A percentile compares a stretch with the other conserved stretches of the same genome.
Evolutionary conservation across 768 basidiomycete species (phyloP).

Genomic region (Rhizopogon vulgaris): DNA sequence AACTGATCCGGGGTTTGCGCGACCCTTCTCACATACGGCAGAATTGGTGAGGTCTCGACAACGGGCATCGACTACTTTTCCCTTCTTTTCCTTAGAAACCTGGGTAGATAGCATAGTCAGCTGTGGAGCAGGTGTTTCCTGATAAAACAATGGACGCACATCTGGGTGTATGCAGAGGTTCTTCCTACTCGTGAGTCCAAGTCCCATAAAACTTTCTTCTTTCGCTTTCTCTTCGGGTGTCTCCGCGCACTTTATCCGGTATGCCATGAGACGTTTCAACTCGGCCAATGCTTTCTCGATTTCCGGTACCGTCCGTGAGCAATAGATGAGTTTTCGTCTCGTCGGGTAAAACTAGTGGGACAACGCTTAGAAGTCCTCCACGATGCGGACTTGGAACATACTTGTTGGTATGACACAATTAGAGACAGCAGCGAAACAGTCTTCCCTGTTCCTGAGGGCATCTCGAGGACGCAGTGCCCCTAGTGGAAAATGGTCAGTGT

Average conservation of each 20-base stretch:
- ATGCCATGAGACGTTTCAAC: constrained; percentile 88
- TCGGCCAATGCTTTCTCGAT: constrained; percentile 98
- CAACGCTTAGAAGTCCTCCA: neutral
- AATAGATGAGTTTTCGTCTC: constrained; percentile 93
- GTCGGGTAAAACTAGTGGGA: constrained; percentile 78
- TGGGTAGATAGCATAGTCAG: constrained; percentile 23
- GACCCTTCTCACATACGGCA: constrained; percentile 73
- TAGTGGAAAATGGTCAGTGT: constrained; percentile 26
- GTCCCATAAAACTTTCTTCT: constrained; percentile 77
- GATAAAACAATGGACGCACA: constrained; percentile 36
- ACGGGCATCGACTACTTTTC: constrained; percentile 92
- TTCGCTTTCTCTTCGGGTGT: constrained; percentile 69
- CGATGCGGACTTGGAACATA: constrained; percentile 18
- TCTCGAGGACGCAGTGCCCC: constrained; percentile 99
- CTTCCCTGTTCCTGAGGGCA: constrained; percentile 99
- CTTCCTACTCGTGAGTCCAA: constrained; percentile 93
- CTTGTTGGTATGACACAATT: constrained; percentile 98
- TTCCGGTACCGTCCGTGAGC: constrained; percentile 98
- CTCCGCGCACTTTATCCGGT: constrained; percentile 69
- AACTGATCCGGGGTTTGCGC: constrained; percentile 82
- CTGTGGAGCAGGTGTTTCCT: neutral
- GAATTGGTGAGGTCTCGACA: constrained; percentile 94
- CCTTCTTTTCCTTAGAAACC: constrained; percentile 98
- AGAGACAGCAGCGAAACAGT: constrained; percentile 93
- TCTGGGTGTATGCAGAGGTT: constrained; percentile 95